Base-by-base conservation (phyloP, 1,284 basidiomycete genomes). In the Cryptococcus depauperatus region DNA sequence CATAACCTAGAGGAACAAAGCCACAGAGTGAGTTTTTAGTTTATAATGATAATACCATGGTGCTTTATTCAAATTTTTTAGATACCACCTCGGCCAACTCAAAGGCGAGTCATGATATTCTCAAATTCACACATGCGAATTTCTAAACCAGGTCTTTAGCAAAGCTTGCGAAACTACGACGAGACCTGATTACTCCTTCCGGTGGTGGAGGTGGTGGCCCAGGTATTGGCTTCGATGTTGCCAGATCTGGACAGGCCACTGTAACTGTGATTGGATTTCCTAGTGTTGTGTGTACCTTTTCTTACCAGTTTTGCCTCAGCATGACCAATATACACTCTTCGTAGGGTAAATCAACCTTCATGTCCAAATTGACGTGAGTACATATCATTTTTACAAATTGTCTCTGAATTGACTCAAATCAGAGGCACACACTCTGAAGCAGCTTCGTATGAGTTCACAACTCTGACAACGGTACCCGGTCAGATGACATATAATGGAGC, bases 401-500 rank as follows among this genome's bases (percentile, higher is more conserved):
- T n/a, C n/a, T n/a, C n/a, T n/a, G n/a, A n/a, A n/a, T n/a, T n/a
- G n/a, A n/a, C n/a, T n/a, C n/a, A n/a, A n/a, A n/a, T n/a, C 51
- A 66, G 65, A 9, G 95, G 95, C 44, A 98, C 93, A 19, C 86
- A 92, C 60, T 97, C 92, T 32, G 91, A 96, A 71, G 84, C 84
- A n/a, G 96, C 95, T 6, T 92, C 86, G 53, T 98, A 98, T 65
- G 93, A 98, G 69, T 99, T 99, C 74, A 99, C 95, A 9, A 77
- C 76, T 21, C 59, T 76, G 29, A 73, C 69, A 5, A 70, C 69
- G 8, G 92, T 98, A 1, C 95, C 95, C 6, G 95, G 95, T 37
- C 97, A 93, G 1, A 70, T 99, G 54, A 89, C 57, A 11, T 60
- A 68, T 53, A 71, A 73, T 53, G 71, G 71, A 80, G 84, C 69